Percentiles rank a stretch among this genome's conserved stretches.
Evolutionary conservation across 148 eudicot genomes (phyloP).

Genomic region (Dysphania ambrosioides): DNA sequence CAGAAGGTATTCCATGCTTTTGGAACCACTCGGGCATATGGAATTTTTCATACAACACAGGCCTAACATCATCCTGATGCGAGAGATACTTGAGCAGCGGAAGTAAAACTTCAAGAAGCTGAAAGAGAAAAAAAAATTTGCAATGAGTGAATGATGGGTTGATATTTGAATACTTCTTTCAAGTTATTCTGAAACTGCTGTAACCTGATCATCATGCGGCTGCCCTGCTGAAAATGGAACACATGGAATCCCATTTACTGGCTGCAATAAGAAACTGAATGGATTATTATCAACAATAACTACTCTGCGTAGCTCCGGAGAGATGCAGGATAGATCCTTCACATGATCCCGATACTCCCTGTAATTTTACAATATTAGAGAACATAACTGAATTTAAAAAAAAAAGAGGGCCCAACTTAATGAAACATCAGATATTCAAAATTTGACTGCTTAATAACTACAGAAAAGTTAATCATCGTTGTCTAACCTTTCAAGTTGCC

Average conservation of each 20-base stretch:
- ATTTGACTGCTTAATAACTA: background rate
- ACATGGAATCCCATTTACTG: constrained; percentile 91
- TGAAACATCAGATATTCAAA: background rate
- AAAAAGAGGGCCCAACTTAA: background rate
- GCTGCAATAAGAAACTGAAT: constrained; percentile 95
- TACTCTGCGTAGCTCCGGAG: constrained; percentile 67
- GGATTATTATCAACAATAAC: constrained; percentile 96
- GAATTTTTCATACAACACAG: constrained; percentile 67
- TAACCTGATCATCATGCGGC: constrained; percentile 89
- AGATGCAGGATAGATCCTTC: constrained; percentile 73
- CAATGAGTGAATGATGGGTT: background rate
- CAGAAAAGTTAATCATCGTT: background rate
- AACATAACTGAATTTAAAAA: background rate
- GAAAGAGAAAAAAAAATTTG: constrained; percentile 10
- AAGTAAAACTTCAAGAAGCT: constrained; percentile 88
- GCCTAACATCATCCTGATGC: constrained; percentile 70
- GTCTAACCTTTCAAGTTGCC: background rate
- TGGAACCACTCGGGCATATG: constrained; percentile 98
- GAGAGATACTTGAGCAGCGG: constrained; percentile 84
- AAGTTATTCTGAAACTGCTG: background rate
- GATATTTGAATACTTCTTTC: background rate
- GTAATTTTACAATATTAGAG: constrained; percentile 16
- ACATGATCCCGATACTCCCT: constrained; percentile 95
- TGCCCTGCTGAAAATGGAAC: constrained; percentile 93
- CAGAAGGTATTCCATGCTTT: constrained; percentile 81